phyloP scores from a whole-genome alignment of 2,329 filamentous ascomycete species.

The Curvularia eragrostidis region DNA sequence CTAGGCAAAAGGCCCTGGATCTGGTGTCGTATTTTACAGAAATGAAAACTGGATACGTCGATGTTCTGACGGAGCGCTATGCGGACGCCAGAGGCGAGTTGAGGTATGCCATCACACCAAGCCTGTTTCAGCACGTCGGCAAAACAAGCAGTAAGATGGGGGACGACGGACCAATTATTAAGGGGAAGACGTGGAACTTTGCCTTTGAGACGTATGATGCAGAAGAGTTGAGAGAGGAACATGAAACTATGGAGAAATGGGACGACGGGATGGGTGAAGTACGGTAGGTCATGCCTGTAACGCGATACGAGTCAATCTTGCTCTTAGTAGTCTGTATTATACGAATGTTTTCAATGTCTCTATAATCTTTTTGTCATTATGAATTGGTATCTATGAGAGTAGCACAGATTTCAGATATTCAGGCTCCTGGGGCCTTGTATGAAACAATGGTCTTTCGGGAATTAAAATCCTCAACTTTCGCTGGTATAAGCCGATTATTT shows the following conservation, averaged over 20 bases:
- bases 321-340: not conserved
- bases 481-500: too few relatives aligned
- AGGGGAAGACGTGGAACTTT: conserved; percentile 52
- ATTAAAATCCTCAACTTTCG: too few relatives aligned
- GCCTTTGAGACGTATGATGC: conserved; percentile 46
- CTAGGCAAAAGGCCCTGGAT: conserved; percentile 37
- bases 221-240: conserved; percentile 37
- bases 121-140: conserved; percentile 56
- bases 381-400: not conserved
- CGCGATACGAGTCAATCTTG: not conserved
- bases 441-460: too few relatives aligned
- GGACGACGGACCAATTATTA: conserved; percentile 33
- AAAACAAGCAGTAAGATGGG: conserved; percentile 49
- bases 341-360: not conserved
- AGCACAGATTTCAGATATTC: too few relatives aligned
- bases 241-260: conserved; percentile 19
- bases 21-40: conserved; percentile 44
- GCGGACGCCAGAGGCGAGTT: conserved; percentile 48
- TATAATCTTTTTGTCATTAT: not conserved
- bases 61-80: conserved; percentile 53
- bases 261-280: not conserved
- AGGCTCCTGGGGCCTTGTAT: too few relatives aligned
- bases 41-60: conserved; percentile 46
- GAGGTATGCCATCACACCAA: conserved; percentile 54
- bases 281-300: not conserved